A percentile compares a stretch with the other conserved stretches of the same genome.
These are phyloP conservation scores for Sphenostylis stenocarpa DNA, from an alignment of 306 rosid species.

Conservation along the genomic window DNA sequence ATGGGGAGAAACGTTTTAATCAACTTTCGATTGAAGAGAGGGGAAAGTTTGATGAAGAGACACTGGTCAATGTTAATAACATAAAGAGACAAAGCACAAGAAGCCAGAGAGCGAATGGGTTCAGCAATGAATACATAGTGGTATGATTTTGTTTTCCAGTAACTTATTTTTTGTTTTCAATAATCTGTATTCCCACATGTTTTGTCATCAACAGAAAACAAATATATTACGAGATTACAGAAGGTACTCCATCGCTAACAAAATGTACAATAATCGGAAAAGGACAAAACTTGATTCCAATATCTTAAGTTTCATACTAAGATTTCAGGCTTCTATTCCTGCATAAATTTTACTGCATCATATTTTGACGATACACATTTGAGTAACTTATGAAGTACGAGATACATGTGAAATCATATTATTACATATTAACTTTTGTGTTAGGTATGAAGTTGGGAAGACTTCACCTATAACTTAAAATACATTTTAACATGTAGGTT, in stretches of 20 bases:
- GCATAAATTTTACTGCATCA: slow-evolving; percentile 8
- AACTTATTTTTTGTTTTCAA: slow-evolving; percentile 9
- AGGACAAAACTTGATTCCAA: neutral
- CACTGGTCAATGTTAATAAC: slow-evolving; percentile 88
- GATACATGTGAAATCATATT: slow-evolving; percentile 1
- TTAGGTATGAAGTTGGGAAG: neutral
- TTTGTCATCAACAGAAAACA: neutral
- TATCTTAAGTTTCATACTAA: neutral
- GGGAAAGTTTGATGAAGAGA: slow-evolving; percentile 98
- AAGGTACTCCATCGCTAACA: neutral
- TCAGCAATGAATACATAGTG: slow-evolving; percentile 97
- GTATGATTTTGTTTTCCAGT: slow-evolving; percentile 42
- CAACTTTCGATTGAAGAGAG: slow-evolving; percentile 97
- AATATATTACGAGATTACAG: neutral
- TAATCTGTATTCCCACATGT: slow-evolving; percentile 12
- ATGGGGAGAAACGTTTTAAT: slow-evolving; percentile 89
- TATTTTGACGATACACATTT: neutral
- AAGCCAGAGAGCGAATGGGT: slow-evolving; percentile 76
- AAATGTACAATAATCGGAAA: neutral
- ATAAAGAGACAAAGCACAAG: slow-evolving; percentile 77
- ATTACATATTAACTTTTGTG: slow-evolving; percentile 1
- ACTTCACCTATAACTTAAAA: neutral
- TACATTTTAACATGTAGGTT: neutral
- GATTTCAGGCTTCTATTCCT: neutral
- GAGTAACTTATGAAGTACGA: neutral